These are phyloP conservation scores for Fraxinus americana DNA, from an alignment of 257 asterid species.

Conservation along the genomic window DNA sequence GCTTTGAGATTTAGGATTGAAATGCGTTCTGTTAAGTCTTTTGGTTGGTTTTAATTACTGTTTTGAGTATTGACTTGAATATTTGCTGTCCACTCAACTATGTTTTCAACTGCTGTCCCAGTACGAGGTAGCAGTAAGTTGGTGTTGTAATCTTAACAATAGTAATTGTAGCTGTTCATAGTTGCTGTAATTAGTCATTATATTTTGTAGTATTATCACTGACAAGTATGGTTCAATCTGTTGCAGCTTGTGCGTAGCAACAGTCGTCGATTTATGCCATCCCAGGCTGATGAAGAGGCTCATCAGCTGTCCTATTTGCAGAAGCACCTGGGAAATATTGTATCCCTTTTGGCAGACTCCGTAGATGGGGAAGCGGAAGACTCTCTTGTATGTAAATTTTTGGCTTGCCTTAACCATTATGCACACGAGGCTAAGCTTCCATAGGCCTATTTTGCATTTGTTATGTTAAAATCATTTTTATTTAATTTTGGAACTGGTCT, in stretches of 20 bases:
- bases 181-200: slow-evolving; percentile 1
- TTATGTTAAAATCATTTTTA: slow-evolving; percentile 1
- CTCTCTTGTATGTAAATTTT: slow-evolving; percentile 57
- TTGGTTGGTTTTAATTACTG: background rate
- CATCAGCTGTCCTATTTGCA: slow-evolving; percentile 95
- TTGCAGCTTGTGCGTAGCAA: slow-evolving; percentile 95
- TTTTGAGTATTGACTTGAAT: background rate
- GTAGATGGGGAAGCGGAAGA: slow-evolving; percentile 83
- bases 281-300: slow-evolving; percentile 93
- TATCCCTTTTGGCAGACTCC: slow-evolving; percentile 86
- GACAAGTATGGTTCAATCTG: slow-evolving; percentile 16
- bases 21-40: background rate
- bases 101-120: background rate
- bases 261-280: slow-evolving; percentile 89
- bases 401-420: background rate
- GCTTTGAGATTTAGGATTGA: background rate
- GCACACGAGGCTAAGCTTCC: background rate
- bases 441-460: slow-evolving; percentile 16
- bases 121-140: background rate
- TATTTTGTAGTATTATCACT: slow-evolving; percentile 17
- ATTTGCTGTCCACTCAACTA: background rate
- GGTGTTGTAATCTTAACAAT: background rate
- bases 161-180: background rate
- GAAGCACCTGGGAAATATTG: slow-evolving; percentile 78
- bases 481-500: slow-evolving; percentile 12